Base-by-base conservation (phyloP, 495 filamentous ascomycete genomes). In the Rusavskia elegans region DNA sequence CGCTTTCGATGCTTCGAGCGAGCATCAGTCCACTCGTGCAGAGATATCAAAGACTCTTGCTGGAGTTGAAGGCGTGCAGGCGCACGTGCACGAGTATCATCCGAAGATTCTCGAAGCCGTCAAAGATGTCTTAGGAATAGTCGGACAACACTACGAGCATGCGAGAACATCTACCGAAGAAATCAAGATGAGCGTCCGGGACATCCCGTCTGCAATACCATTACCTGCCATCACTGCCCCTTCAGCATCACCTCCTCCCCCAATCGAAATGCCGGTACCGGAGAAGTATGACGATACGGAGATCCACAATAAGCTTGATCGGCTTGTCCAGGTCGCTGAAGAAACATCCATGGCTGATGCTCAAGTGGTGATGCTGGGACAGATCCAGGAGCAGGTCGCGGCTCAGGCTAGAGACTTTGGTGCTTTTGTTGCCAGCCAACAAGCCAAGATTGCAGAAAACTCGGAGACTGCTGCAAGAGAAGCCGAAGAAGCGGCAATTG, bases 351-450 rank as follows among this genome's bases (percentile, higher is more conserved):
- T 68, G n/a, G 68, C 68, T n/a, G 63, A 68, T 40, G 70, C 65
- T 10, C 80, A 87, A 55, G 79, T 82, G 50, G 82, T 83, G 54
- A 84, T 87, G 48, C 75, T 99, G 9, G 87, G 94, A 57, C 77
- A 88, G 60, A 90, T 97, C 56, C 88, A 95, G 62, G 74, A 83
- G 59, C 83, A 95, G 55, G 88, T 99, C 41, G 81, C 85, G 63
- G 71, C 80, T 42, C 95, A 87, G n/a, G 84, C 90, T 0, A 80
- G 79, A 21, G 85, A 87, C 59, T 82, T 99, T 57, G 81, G 81
- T n/a, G 79, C 82, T 39, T 95, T 96, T 68, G 77, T 97, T 37
- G 75, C 79, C 10, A 73, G 76, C 2, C 92, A 97, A 62, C 86
- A 84, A 17, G 77, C 79, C 49, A 76, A 85, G 11, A 82, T 92